phyloP scores from a whole-genome alignment of 495 filamentous ascomycete species.

The Aspergillus ellipticus region DNA sequence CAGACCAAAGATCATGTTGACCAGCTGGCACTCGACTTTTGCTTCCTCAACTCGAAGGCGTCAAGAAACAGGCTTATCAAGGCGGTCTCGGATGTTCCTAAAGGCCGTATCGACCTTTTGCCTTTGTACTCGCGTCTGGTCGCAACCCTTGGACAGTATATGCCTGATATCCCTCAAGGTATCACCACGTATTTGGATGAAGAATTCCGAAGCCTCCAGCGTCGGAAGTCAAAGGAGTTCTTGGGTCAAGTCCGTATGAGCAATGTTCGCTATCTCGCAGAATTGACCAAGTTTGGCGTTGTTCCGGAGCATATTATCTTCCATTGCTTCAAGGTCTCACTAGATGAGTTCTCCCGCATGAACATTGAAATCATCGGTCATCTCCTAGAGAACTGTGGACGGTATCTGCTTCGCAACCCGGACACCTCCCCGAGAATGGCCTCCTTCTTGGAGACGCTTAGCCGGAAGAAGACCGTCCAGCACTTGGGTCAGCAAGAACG shows the following conservation, averaged over 20 bases:
- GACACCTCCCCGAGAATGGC: conserved; percentile 91
- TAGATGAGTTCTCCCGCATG: conserved; percentile 97
- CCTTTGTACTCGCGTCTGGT: conserved; percentile 88
- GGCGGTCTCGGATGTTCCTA: conserved; percentile 88
- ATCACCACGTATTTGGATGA: conserved; percentile 91
- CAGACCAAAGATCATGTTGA: conserved; percentile 90
- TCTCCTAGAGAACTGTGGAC: conserved; percentile 94
- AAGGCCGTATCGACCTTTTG: conserved; percentile 87
- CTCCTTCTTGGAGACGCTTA: conserved; percentile 89
- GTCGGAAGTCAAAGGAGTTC: conserved; percentile 98
- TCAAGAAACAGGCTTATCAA: conserved; percentile 92
- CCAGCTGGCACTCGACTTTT: conserved; percentile 90
- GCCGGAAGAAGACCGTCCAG: conserved; percentile 93
- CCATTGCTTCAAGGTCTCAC: conserved; percentile 93
- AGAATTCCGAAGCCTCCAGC: conserved; percentile 94
- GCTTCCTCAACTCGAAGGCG: conserved; percentile 97
- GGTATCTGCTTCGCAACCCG: conserved; percentile 88
- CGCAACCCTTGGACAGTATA: conserved; percentile 88
- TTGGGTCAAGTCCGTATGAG: conserved; percentile 87
- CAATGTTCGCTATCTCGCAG: conserved; percentile 95
- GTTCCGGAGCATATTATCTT: conserved; percentile 99
- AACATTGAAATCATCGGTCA: conserved; percentile 99
- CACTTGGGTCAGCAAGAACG: conserved; percentile 93
- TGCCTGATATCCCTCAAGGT: conserved; percentile 89
- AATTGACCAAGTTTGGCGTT: conserved; percentile 96